Percentiles rank a stretch among this genome's conserved stretches.
These are phyloP conservation scores for Daldinia caldariorum DNA, from an alignment of 495 filamentous ascomycete species.

Conservation along the genomic window DNA sequence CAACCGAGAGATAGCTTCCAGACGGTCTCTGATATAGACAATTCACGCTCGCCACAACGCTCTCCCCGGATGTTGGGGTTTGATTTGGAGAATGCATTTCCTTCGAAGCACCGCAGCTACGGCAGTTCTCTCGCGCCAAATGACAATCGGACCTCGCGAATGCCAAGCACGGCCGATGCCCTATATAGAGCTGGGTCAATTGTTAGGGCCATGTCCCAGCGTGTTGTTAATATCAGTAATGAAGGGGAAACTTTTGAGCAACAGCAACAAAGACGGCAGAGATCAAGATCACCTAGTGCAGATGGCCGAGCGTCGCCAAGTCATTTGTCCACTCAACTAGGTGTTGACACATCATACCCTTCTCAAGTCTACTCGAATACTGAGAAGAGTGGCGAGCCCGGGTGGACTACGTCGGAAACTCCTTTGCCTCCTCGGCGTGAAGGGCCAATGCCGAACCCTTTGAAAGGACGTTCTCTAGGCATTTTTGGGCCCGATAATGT, in stretches of 20 bases:
- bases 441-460: constrained; percentile 73
- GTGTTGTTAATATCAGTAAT: constrained; percentile 96
- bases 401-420: constrained; percentile 43
- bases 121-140: constrained; percentile 58
- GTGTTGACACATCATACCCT: constrained; percentile 61
- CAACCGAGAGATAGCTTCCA: constrained; percentile 72
- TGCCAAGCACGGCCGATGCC: constrained; percentile 67
- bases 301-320: constrained; percentile 50
- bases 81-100: constrained; percentile 63
- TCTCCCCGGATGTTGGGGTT: constrained; percentile 57
- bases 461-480: constrained; percentile 86
- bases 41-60: constrained; percentile 53
- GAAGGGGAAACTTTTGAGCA: constrained; percentile 80
- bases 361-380: constrained; percentile 57
- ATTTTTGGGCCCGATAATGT: constrained; percentile 81
- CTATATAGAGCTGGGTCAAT: constrained; percentile 86
- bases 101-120: constrained; percentile 57
- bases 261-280: constrained; percentile 66
- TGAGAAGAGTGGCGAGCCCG: constrained; percentile 57
- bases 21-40: constrained; percentile 62
- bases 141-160: constrained; percentile 64
- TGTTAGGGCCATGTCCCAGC: constrained; percentile 95
- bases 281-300: constrained; percentile 61
- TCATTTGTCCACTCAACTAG: constrained; percentile 59
- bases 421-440: constrained; percentile 50